phyloP scores from a whole-genome alignment of 2,329 filamentous ascomycete genomes.

The Pseudocercospora vitis region DNA sequence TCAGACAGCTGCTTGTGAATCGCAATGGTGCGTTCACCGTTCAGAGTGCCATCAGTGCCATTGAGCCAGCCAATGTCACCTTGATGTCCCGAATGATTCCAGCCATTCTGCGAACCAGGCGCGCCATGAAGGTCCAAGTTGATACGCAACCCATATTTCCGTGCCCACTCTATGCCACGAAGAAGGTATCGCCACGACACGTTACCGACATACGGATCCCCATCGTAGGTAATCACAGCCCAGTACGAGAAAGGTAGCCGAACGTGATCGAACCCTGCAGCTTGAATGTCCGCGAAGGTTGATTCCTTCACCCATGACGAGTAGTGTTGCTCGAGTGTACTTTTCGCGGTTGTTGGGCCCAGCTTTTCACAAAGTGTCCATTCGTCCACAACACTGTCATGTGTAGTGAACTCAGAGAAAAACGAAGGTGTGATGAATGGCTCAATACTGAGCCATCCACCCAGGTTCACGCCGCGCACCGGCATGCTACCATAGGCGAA shows the following conservation, averaged over 20 bases:
- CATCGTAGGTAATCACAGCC: slow-evolving; percentile 81
- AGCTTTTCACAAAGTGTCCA: slow-evolving; percentile 74
- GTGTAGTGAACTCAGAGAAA: slow-evolving; percentile 66
- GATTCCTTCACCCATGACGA: slow-evolving; percentile 81
- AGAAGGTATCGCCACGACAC: slow-evolving; percentile 92
- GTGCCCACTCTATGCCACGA: slow-evolving; percentile 87
- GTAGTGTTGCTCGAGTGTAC: slow-evolving; percentile 85
- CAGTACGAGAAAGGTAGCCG: slow-evolving; percentile 95
- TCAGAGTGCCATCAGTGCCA: slow-evolving; percentile 76
- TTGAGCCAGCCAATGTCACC: slow-evolving; percentile 85
- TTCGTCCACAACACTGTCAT: slow-evolving; percentile 77
- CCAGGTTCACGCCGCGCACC: slow-evolving; percentile 86
- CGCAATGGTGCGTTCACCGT: slow-evolving; percentile 78
- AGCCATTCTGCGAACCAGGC: slow-evolving; percentile 92
- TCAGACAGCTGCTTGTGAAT: slow-evolving; percentile 81
- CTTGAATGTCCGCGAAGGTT: slow-evolving; percentile 79
- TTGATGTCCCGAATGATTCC: slow-evolving; percentile 90
- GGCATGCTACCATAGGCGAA: slow-evolving; percentile 80
- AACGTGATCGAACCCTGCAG: slow-evolving; percentile 92
- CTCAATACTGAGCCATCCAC: slow-evolving; percentile 91
- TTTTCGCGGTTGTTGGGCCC: slow-evolving; percentile 62
- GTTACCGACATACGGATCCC: slow-evolving; percentile 82
- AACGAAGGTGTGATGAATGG: slow-evolving; percentile 94
- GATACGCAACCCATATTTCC: slow-evolving; percentile 85
- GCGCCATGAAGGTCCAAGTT: slow-evolving; percentile 92